A percentile compares a stretch with the other conserved stretches of the same genome.
phyloP scores from a whole-genome alignment of 1,284 basidiomycete species.

The Cryptococcus neoformans region DNA sequence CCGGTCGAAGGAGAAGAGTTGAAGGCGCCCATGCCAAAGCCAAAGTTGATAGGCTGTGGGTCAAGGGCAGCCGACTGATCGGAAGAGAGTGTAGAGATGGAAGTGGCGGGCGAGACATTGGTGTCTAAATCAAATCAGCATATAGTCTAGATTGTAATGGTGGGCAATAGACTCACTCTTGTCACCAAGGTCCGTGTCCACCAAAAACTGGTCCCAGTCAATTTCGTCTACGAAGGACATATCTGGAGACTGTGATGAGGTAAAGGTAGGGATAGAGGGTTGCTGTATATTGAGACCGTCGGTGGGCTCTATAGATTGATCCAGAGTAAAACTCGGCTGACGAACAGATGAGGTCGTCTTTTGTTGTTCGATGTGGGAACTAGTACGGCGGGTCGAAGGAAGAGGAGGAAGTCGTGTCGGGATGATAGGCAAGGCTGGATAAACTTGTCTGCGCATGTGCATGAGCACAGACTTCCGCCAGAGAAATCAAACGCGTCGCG shows the following conservation, averaged over 20 bases:
- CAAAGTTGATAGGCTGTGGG: slow-evolving; percentile 24
- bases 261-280: background rate
- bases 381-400: slow-evolving; percentile 11
- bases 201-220: slow-evolving; percentile 33
- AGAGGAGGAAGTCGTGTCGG: slow-evolving; percentile 16
- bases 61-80: slow-evolving; percentile 37
- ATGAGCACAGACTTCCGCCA: background rate
- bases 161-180: background rate
- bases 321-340: slow-evolving; percentile 21
- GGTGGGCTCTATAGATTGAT: slow-evolving; percentile 6
- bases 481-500: background rate
- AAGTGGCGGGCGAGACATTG: slow-evolving; percentile 9
- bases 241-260: background rate
- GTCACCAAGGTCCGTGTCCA: slow-evolving; percentile 24
- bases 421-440: slow-evolving; percentile 3
- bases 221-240: slow-evolving; percentile 16
- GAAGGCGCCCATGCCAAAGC: slow-evolving; percentile 11
- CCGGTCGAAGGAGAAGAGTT: slow-evolving; percentile 14
- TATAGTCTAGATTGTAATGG: background rate
- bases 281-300: background rate
- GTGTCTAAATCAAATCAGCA: background rate
- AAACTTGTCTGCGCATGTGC: background rate
- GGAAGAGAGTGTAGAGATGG: slow-evolving; percentile 19
- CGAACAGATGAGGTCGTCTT: slow-evolving; percentile 6
- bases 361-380: slow-evolving; percentile 10